A percentile compares a stretch with the other conserved stretches of the same genome.
Conservation (phyloP, 2,329 filamentous ascomycete species). For the Pseudocercospora ulei region DNA sequence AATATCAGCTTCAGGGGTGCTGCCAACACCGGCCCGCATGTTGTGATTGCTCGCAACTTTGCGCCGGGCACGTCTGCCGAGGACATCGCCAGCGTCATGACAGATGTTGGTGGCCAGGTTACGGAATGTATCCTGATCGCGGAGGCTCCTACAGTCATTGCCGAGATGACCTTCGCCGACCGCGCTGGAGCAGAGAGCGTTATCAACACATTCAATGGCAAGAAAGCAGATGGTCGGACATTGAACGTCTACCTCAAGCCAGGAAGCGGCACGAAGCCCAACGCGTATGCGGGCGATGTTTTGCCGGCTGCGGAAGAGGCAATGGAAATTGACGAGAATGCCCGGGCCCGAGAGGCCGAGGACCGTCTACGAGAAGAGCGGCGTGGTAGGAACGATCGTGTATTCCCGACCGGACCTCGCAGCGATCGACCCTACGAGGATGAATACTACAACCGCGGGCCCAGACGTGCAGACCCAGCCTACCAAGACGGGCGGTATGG, state of each 20-base stretch:
- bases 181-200: constrained; percentile 64
- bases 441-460: constrained; percentile 22
- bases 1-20: constrained; percentile 63
- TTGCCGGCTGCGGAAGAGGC: constrained; percentile 30
- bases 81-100: constrained; percentile 72
- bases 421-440: constrained; percentile 21
- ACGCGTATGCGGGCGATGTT: constrained; percentile 16
- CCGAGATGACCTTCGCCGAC: constrained; percentile 65
- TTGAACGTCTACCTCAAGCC: constrained; percentile 54
- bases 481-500: constrained; percentile 41
- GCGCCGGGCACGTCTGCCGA: constrained; percentile 70
- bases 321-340: constrained; percentile 40
- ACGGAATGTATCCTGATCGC: constrained; percentile 58
- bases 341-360: constrained; percentile 27
- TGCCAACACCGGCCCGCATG: constrained; percentile 53
- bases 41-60: constrained; percentile 70
- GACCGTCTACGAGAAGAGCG: constrained; percentile 31
- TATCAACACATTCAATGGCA: constrained; percentile 66
- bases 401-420: constrained; percentile 23
- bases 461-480: constrained; percentile 31
- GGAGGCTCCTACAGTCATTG: constrained; percentile 60
- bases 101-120: constrained; percentile 53
- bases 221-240: constrained; percentile 65
- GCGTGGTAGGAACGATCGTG: constrained; percentile 24
- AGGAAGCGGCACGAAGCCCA: constrained; percentile 15